phyloP scores from a whole-genome alignment of 2,329 filamentous ascomycete genomes.

The Pseudohalonectria lignicola region DNA sequence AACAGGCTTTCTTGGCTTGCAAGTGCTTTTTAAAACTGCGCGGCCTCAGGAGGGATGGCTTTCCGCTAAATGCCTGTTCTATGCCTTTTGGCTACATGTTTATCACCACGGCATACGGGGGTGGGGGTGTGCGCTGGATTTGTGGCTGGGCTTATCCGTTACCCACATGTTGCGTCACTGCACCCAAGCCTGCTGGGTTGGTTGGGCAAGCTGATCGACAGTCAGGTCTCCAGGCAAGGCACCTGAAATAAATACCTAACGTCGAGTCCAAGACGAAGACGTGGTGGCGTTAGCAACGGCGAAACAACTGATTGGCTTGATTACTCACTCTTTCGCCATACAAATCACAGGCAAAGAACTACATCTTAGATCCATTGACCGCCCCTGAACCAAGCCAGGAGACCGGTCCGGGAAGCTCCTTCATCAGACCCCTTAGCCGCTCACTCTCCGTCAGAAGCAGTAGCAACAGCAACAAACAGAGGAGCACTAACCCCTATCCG shows the following conservation, averaged over 20 bases:
- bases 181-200: neutral
- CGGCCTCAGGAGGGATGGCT: no score
- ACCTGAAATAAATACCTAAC: no score
- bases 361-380: slow-evolving; percentile 59
- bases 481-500: slow-evolving; percentile 15
- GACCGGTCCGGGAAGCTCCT: slow-evolving; percentile 51
- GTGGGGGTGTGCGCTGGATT: neutral
- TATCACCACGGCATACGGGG: no score
- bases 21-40: no score
- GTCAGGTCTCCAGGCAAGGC: neutral
- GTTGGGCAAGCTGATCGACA: neutral
- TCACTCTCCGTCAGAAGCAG: slow-evolving; percentile 8
- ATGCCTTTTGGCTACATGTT: no score
- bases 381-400: slow-evolving; percentile 58
- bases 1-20: no score
- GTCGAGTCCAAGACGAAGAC: no score
- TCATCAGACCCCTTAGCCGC: slow-evolving; percentile 24
- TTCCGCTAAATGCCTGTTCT: no score
- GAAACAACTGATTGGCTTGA: no score
- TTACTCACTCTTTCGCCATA: no score
- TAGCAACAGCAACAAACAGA: slow-evolving; percentile 12
- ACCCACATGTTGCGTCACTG: neutral
- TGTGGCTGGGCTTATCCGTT: neutral
- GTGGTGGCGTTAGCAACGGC: no score
- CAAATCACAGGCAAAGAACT: slow-evolving; percentile 55